Evolutionary conservation across 1,139 yeast species (phyloP), one percentile per base, ranked within the genome.

Genomic region (Zygoascus meyerae): DNA sequence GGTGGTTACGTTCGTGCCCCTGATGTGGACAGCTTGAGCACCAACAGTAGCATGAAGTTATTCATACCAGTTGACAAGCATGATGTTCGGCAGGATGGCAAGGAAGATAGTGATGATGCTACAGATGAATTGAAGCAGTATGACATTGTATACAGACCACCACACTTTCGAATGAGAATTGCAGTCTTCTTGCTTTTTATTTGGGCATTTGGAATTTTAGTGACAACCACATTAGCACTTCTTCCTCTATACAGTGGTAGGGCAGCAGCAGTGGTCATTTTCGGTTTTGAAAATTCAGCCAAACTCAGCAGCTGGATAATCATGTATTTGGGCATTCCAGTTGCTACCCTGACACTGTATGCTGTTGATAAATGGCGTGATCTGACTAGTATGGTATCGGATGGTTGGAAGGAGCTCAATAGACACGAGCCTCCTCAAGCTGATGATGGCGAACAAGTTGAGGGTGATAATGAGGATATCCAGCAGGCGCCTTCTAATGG

Each of bases 1-100:
- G 98, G 99, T 2, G 71, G 71, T 42, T 83, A 78, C 59, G 79
- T 89, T 34, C 77, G 98, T 46, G 98, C 90, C 0, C 98, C 98
- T 1, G 83, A 79, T 49, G 77, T 78, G 52, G 97, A 89, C 60
- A 80, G 81, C 8, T 79, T 84, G 21, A 78, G 94, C 0, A 48
- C 60, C 31, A 50, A 48, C 17, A 71, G 89, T 52, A 75, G 72
- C 41, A 75, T 83, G 33, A 79, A 77, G 56, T 74, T 89, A 52
- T 92, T 94, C 65, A 82, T 86, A 3, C 78, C 86, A 0, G 97
- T 92, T 2, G 84, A 95, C 0, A 83, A 80, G 55, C 84, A 83
- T 56, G 96, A 90, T 62, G 30, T 35, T 1, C 18, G 42, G 21
- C 40, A 33, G 16, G 77, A 72, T 40, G 74, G 74, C 4, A 54